Conservation (phyloP, 2,329 filamentous ascomycete species). For the Botrytis aclada region DNA sequence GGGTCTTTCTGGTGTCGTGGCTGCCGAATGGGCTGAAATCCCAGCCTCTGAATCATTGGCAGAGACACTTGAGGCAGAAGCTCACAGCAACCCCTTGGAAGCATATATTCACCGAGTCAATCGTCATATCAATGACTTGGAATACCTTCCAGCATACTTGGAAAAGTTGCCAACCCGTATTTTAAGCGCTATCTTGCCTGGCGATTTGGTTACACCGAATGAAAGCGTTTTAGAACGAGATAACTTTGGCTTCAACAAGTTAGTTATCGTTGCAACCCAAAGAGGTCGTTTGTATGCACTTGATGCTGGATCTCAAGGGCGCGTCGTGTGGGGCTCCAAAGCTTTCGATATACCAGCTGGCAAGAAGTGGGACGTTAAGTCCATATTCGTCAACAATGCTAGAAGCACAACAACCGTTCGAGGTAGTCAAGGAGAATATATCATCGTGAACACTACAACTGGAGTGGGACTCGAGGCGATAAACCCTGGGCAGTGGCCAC, state of each 20-base stretch:
- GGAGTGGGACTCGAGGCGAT: slow-evolving; percentile 50
- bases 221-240: slow-evolving; percentile 57
- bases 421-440: slow-evolving; percentile 55
- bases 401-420: slow-evolving; percentile 43
- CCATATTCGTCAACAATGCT: slow-evolving; percentile 60
- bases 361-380: slow-evolving; percentile 63
- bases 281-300: slow-evolving; percentile 78
- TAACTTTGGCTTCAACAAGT: slow-evolving; percentile 84
- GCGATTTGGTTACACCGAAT: slow-evolving; percentile 48
- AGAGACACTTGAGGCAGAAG: slow-evolving; percentile 79
- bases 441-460: slow-evolving; percentile 52
- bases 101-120: slow-evolving; percentile 88
- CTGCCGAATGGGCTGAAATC: slow-evolving; percentile 77
- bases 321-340: slow-evolving; percentile 71
- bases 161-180: slow-evolving; percentile 66
- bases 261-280: slow-evolving; percentile 75
- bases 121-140: slow-evolving; percentile 76
- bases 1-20: slow-evolving; percentile 73
- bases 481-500: slow-evolving; percentile 41
- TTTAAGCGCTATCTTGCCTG: slow-evolving; percentile 54
- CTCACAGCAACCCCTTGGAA: slow-evolving; percentile 71
- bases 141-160: slow-evolving; percentile 72
- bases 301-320: slow-evolving; percentile 70
- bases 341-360: slow-evolving; percentile 55
- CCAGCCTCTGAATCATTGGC: slow-evolving; percentile 71